Evolutionary conservation across 257 asterid species (phyloP).

Genomic region (Eucommia ulmoides): DNA sequence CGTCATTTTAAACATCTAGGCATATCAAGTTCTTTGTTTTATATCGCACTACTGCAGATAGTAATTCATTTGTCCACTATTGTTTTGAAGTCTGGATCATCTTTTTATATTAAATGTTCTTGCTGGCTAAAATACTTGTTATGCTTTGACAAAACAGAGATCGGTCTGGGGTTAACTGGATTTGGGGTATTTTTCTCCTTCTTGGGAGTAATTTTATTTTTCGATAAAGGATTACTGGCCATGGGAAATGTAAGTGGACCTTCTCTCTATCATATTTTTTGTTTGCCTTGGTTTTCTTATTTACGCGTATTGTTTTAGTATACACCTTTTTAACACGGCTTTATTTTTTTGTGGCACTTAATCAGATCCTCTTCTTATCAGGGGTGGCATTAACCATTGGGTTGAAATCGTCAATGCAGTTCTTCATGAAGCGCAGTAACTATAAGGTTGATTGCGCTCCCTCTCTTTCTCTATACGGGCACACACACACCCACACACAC

Average conservation of each 20-base stretch:
- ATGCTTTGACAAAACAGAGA: slow-evolving; percentile 45
- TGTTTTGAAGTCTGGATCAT: too few species aligned
- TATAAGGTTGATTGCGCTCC: slow-evolving; percentile 38
- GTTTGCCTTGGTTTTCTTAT: slow-evolving; percentile 4
- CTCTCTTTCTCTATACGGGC: not conserved
- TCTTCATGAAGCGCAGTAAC: slow-evolving; percentile 81
- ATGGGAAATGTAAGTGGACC: slow-evolving; percentile 78
- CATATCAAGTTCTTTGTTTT: too few species aligned
- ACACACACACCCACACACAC: not conserved
- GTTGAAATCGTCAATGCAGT: slow-evolving; percentile 70
- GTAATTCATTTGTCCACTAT: too few species aligned
- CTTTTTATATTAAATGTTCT: too few species aligned
- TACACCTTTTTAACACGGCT: not conserved
- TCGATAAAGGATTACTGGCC: slow-evolving; percentile 89
- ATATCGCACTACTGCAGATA: too few species aligned
- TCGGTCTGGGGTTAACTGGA: slow-evolving; percentile 93
- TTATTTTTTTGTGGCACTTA: slow-evolving; percentile 11
- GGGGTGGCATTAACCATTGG: slow-evolving; percentile 92
- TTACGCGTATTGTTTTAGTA: slow-evolving; percentile 2
- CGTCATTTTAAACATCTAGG: too few species aligned
- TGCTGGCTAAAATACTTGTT: not conserved
- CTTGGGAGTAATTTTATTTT: slow-evolving; percentile 77
- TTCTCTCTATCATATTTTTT: slow-evolving; percentile 1
- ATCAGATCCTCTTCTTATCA: slow-evolving; percentile 89
- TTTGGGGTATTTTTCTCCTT: slow-evolving; percentile 83